Evolutionary conservation across 306 rosid genomes (phyloP).

Genomic region (Lathyrus tuberosus): DNA sequence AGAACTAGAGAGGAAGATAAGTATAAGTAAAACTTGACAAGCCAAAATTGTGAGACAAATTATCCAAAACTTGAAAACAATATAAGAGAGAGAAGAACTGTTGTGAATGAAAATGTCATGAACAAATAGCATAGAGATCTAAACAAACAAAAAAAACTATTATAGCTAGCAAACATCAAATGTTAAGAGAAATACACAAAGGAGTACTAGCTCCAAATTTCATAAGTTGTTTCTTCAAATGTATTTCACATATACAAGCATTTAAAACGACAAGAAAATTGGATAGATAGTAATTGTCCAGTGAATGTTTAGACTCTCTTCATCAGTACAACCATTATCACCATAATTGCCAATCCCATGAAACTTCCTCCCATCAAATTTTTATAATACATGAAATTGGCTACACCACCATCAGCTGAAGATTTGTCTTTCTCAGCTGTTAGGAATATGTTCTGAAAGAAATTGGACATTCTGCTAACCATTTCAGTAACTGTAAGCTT

Average conservation of each 20-base stretch:
- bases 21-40: constrained; percentile 18
- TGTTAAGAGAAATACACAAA: neutral
- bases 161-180: neutral
- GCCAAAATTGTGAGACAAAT: constrained; percentile 37
- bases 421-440: too few species aligned
- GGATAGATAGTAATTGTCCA: constrained; percentile 32
- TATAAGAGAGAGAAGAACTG: neutral
- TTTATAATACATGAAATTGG: too few species aligned
- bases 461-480: constrained; percentile 50
- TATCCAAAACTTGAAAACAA: constrained; percentile 33
- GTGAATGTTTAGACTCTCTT: too few species aligned
- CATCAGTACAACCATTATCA: too few species aligned
- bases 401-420: too few species aligned
- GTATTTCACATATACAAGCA: neutral
- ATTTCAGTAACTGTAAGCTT: constrained; percentile 46
- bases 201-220: constrained; percentile 4
- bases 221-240: constrained; percentile 15
- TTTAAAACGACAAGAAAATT: constrained; percentile 27
- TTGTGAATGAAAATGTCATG: constrained; percentile 29
- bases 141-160: neutral
- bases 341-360: too few species aligned
- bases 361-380: too few species aligned
- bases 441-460: constrained; percentile 32
- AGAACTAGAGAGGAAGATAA: neutral
- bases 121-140: too few species aligned